Evolutionary conservation across 192 early-diverging fungal genomes (phyloP), one percentile per base, ranked within the genome.

Genomic region (Coemansia brasiliensis): DNA sequence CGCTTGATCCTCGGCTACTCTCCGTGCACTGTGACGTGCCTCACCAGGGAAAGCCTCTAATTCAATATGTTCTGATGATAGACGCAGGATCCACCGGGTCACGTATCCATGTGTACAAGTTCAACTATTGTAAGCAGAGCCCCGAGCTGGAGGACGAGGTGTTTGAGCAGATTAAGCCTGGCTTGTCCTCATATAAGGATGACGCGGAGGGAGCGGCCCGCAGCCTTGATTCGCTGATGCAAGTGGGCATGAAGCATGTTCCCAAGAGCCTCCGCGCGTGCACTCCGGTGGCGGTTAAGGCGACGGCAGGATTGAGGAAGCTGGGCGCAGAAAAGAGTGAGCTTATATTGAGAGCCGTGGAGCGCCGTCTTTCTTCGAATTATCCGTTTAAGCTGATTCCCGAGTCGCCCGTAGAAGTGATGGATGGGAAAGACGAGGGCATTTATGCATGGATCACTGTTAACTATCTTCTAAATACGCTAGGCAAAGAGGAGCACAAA

Each of bases 401-500:
- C 50, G 78, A 83, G 0, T 70, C 84, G 37, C 92, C 88, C 7
- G 90, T 98, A 6, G 86, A 72, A 11, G 87, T 98, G 57, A 98
- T 98, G 96, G 89, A 90, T 26, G 96, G 96, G n/a, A 84, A 78
- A 40, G 92, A 97, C 69, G 96, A 98, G 85, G 96, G 94, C 40
- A 87, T 97, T n/a, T 98, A 87, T 76, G 94, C 94, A 27, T 98
- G 96, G 96, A 92, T 98, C 45, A 98, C 96, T 0, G 91, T 96
- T 18, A 98, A 98, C 73, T 96, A 92, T 58, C 76, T 98, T 7
- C 81, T 95, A 25, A 68, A 81, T 17, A 75, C 73, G 17, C 81
- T 95, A 44, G 90, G 85, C 9, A 74, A 79, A 9, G 32, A 54
- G 11, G 69, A 77, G 25, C 68, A 80, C 52, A 66, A 67, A 8